Evolutionary conservation across 768 basidiomycete species (phyloP).

Genomic region (Coprinellus micaceus): DNA sequence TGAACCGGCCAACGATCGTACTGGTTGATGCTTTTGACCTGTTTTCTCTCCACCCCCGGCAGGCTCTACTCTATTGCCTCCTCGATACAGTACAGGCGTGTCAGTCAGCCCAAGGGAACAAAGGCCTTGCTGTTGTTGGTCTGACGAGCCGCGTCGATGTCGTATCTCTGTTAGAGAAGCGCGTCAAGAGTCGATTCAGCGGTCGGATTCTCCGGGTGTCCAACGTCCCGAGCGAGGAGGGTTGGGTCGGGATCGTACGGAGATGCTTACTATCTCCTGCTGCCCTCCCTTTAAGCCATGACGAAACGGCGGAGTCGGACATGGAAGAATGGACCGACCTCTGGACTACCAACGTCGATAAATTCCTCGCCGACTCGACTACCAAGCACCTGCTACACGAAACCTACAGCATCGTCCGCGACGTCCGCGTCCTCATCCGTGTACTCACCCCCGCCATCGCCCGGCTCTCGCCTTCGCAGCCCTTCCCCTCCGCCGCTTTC

Average conservation of each 20-base stretch:
- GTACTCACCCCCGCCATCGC: neutral
- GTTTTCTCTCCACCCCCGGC: slow-evolving; percentile 88
- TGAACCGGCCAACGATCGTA: slow-evolving; percentile 75
- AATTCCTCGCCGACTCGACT: slow-evolving; percentile 48
- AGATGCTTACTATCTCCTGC: neutral
- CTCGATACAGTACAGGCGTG: slow-evolving; percentile 92
- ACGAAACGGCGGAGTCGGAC: slow-evolving; percentile 16
- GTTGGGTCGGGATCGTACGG: slow-evolving; percentile 44
- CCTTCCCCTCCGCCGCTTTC: slow-evolving; percentile 47
- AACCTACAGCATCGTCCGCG: slow-evolving; percentile 57
- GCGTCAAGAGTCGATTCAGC: slow-evolving; percentile 96
- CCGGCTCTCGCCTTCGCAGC: slow-evolving; percentile 25
- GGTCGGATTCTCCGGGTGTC: slow-evolving; percentile 82
- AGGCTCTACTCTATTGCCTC: slow-evolving; percentile 91
- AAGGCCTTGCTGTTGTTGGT: slow-evolving; percentile 83
- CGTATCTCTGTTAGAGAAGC: slow-evolving; percentile 86
- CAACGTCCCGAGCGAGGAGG: slow-evolving; percentile 46
- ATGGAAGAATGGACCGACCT: slow-evolving; percentile 53
- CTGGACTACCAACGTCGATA: slow-evolving; percentile 59
- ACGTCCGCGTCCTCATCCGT: slow-evolving; percentile 49
- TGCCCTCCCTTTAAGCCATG: slow-evolving; percentile 12
- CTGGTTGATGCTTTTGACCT: slow-evolving; percentile 91
- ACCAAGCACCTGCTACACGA: slow-evolving; percentile 50
- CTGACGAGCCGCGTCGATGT: slow-evolving; percentile 85
- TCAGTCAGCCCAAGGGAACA: slow-evolving; percentile 51